phyloP scores from a whole-genome alignment of 805 yeast species.

The Starmerella apicola region DNA sequence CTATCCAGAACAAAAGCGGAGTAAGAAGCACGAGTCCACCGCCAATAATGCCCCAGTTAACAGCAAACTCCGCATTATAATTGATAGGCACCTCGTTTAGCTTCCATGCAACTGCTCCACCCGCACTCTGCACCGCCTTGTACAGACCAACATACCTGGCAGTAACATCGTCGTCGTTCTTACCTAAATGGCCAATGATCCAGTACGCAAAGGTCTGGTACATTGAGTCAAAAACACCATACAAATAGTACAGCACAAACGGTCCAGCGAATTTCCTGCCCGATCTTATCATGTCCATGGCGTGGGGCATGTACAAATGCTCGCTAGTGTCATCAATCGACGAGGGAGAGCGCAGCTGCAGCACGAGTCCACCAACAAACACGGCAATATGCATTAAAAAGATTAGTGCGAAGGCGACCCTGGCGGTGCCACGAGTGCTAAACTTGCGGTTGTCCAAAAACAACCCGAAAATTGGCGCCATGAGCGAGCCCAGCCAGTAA shows the following conservation, averaged over 20 bases:
- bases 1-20: conserved; percentile 14
- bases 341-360: conserved; percentile 27
- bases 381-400: conserved; percentile 34
- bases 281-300: conserved; percentile 33
- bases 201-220: conserved; percentile 49
- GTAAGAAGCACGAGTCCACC: conserved; percentile 34
- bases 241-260: conserved; percentile 49
- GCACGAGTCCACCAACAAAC: conserved; percentile 49
- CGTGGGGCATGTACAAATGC: conserved; percentile 21
- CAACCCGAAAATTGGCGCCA: conserved; percentile 38
- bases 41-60: conserved; percentile 41
- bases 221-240: conserved; percentile 47
- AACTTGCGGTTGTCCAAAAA: conserved; percentile 34
- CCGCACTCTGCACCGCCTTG: conserved; percentile 53
- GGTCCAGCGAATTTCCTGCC: conserved; percentile 44
- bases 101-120: conserved; percentile 51
- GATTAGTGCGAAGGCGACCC: conserved; percentile 31
- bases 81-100: conserved; percentile 33
- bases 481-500: conserved; percentile 50
- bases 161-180: conserved; percentile 34
- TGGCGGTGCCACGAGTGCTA: conserved; percentile 36
- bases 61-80: conserved; percentile 35
- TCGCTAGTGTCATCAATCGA: conserved; percentile 23
- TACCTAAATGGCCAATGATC: conserved; percentile 41
- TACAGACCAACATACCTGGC: conserved; percentile 45